Evolutionary conservation across 2,329 filamentous ascomycete species (phyloP), one percentile per base, ranked within the genome.

Genomic region (Orbilia ellipsospora): DNA sequence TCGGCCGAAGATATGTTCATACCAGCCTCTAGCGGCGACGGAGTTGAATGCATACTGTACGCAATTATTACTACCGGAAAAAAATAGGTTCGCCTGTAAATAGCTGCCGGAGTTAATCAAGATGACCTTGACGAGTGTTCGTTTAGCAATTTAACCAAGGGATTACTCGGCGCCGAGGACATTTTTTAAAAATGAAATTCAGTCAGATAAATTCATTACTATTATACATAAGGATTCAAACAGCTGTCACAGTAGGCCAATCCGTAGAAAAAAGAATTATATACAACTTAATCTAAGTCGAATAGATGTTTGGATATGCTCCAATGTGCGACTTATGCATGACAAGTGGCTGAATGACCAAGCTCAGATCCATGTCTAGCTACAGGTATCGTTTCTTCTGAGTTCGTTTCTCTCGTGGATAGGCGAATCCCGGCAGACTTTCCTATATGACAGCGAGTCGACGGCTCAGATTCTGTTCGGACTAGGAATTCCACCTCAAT

Each of bases 401-500:
- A 69, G 16, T 60, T 61, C 18, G 57, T 68, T 36, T 64, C 36
- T 44, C 54, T 18, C 28, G 64, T 55, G 5, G 72, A 15, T 16
- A 65, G 26, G 8, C 52, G 44, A 13, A 64, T 36, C 4, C 40
- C 42, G 5, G 10, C 12, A 4, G 42, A 4, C 18, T 61, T 64
- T 5, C 54, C 31, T 36, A 36, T 36, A 28, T 26, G 20, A 15
- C 18, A 40, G 28, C 59, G 64, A 36, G 68, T 63, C 1, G 72
- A 42, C 6, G 72, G 51, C 26, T 69, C 64, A 20, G 60, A 69
- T 6, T 75, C 64, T 0, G 59, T 75, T 36, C 64, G 51, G 2
- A 68, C 45, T 12, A 64, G 69, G 28, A 75, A 69, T 45, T 75
- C 72, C 4, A 69, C 59, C 44, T 68, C 72, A 12, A 75, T 65